Evolutionary conservation across 2,329 filamentous ascomycete genomes (phyloP).

Genomic region (Verticillium klebahnii): DNA sequence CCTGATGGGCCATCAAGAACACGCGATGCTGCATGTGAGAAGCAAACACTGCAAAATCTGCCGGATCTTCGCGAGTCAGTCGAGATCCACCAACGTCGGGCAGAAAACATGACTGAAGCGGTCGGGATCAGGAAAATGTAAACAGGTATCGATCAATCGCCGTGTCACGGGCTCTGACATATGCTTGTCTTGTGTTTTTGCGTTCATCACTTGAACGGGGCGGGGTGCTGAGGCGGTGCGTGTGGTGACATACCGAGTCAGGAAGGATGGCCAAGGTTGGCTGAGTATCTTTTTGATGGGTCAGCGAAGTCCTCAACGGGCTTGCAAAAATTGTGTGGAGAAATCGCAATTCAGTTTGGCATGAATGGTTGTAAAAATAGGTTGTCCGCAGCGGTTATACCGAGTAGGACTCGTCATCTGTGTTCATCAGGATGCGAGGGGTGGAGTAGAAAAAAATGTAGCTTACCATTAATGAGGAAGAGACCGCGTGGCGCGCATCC

Average conservation of each 20-base stretch:
- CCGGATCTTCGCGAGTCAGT: not conserved
- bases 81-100: not conserved
- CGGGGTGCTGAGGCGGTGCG: conserved; percentile 1
- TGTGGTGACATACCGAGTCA: not conserved
- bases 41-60: not conserved
- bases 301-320: conserved; percentile 8
- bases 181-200: conserved; percentile 17
- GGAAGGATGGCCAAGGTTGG: not conserved
- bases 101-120: not conserved
- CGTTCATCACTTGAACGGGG: conserved; percentile 15
- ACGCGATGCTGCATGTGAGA: not conserved
- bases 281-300: conserved; percentile 12
- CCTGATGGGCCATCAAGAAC: not conserved
- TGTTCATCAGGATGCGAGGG: conserved; percentile 33
- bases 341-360: conserved; percentile 37
- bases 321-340: not conserved
- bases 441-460: conserved; percentile 9
- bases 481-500: not conserved
- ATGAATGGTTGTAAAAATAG: conserved; percentile 55
- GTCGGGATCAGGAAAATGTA: conserved; percentile 2
- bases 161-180: conserved; percentile 18
- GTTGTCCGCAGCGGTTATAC: conserved; percentile 57
- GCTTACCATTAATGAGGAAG: conserved; percentile 4
- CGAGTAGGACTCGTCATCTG: conserved; percentile 64
- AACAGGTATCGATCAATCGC: conserved; percentile 2